Percentiles rank a stretch among this genome's conserved stretches.
Conservation (phyloP, 192 early-diverging fungal genomes). For the Linnemannia zychae region DNA sequence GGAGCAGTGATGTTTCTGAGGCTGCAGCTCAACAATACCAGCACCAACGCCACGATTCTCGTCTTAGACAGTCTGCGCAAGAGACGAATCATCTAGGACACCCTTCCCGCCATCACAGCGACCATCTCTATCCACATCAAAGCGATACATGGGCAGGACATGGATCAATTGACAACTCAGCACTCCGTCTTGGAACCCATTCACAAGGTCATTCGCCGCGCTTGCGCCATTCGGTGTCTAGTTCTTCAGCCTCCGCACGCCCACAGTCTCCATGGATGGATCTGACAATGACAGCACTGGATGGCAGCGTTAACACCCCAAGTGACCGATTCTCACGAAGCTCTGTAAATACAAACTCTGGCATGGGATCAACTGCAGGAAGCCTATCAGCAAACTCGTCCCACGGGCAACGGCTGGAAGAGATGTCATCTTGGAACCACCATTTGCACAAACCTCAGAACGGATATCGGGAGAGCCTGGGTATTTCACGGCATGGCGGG, state of each 20-base stretch:
- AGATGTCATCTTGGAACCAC: constrained; percentile 26
- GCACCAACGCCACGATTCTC: constrained; percentile 4
- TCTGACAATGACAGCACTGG: constrained; percentile 43
- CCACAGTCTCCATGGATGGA: constrained; percentile 22
- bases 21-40: background rate
- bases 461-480: constrained; percentile 10
- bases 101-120: constrained; percentile 23
- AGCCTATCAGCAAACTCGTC: background rate
- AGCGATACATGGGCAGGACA: background rate
- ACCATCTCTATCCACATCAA: constrained; percentile 15
- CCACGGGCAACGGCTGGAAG: constrained; percentile 8
- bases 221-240: background rate
- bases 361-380: background rate
- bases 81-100: constrained; percentile 3
- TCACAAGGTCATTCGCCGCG: background rate
- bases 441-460: constrained; percentile 32
- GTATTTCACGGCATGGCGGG: constrained; percentile 1
- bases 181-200: background rate
- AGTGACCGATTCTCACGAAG: constrained; percentile 12
- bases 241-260: background rate
- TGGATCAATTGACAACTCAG: background rate
- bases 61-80: background rate
- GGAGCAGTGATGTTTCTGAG: background rate
- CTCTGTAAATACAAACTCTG: background rate
- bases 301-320: constrained; percentile 19